Evolutionary conservation across 345 rosid genomes (phyloP), one percentile per base, ranked within the genome.

Genomic region (Citropsis articulata): DNA sequence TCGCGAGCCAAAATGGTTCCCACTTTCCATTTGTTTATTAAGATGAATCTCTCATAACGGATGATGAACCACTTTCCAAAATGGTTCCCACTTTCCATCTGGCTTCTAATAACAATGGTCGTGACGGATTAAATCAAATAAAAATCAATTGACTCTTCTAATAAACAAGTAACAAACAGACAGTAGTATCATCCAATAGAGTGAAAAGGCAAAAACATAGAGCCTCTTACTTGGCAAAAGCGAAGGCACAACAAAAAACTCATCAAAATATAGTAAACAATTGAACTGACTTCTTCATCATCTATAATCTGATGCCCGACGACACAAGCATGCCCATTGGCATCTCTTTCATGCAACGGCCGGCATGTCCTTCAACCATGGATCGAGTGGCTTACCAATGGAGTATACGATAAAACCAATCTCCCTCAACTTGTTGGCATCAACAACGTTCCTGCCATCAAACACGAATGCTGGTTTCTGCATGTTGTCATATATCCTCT

Each of bases 341-440:
- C 14, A n/a, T 21, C 36, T 60, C 53, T 50, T 77, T 86, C 86
- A 94, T 75, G 91, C 45, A 40, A 40, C 85, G 72, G 95, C 93
- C 79, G 98, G 98, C 98, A 94, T 87, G 89, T 94, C 98, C 90
- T 93, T 91, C 78, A 94, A 86, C 98, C 98, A 94, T 71, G 84
- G 85, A 81, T 94, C 98, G 68, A 94, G 83, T 27, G 97, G 98
- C 89, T 94, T 94, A 31, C 98, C 98, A 55, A 94, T 94, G 6
- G 97, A 85, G 80, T 92, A 94, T 36, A 94, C 98, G 24, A 93
- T 93, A 83, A 94, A 94, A 71, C 98, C 98, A 53, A 94, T 93
- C 89, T 91, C 84, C 83, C 97, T 87, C 80, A 94, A 88, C 83
- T 87, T 76, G 12, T 91, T 89, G 2, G 73, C 89, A 36, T 91